These are phyloP conservation scores for Phytophthora constricta DNA, from an alignment of 352 stramenopile species.

Conservation along the genomic window DNA sequence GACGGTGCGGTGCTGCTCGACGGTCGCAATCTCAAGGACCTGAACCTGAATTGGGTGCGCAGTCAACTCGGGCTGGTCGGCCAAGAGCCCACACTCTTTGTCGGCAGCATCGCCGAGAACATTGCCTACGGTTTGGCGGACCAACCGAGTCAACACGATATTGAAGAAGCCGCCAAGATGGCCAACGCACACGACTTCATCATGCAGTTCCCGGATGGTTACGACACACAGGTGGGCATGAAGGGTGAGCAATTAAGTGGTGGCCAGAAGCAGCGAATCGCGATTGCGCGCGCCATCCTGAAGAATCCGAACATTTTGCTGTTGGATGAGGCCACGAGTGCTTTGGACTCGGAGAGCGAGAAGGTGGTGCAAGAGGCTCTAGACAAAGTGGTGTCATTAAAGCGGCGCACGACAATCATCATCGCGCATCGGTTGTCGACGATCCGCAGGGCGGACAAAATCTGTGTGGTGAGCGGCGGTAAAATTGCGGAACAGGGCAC, in stretches of 20 bases:
- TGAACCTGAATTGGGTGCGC: slow-evolving; percentile 4
- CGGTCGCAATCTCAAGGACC: neutral
- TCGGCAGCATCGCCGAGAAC: slow-evolving; percentile 3
- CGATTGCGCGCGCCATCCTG: neutral
- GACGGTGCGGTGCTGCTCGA: neutral
- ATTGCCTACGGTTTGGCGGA: neutral
- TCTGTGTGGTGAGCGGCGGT: slow-evolving; percentile 25
- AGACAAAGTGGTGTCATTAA: slow-evolving; percentile 25
- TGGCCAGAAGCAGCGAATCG: neutral
- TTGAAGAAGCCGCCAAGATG: slow-evolving; percentile 2
- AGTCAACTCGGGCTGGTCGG: neutral
- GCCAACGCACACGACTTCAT: slow-evolving; percentile 2
- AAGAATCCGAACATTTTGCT: slow-evolving; percentile 1
- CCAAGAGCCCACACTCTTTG: neutral
- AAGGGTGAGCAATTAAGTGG: neutral
- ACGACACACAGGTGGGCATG: slow-evolving; percentile 3
- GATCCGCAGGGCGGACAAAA: slow-evolving; percentile 18
- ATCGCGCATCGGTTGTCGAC: slow-evolving; percentile 86
- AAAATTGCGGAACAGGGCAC: slow-evolving; percentile 31
- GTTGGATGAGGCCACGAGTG: slow-evolving; percentile 1
- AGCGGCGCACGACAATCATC: slow-evolving; percentile 78
- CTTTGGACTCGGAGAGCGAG: slow-evolving; percentile 2
- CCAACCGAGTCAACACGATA: neutral
- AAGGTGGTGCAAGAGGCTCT: slow-evolving; percentile 38
- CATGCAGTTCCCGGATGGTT: neutral